Base-by-base conservation (phyloP, 2,329 filamentous ascomycete species). In the Alternaria alternata region DNA sequence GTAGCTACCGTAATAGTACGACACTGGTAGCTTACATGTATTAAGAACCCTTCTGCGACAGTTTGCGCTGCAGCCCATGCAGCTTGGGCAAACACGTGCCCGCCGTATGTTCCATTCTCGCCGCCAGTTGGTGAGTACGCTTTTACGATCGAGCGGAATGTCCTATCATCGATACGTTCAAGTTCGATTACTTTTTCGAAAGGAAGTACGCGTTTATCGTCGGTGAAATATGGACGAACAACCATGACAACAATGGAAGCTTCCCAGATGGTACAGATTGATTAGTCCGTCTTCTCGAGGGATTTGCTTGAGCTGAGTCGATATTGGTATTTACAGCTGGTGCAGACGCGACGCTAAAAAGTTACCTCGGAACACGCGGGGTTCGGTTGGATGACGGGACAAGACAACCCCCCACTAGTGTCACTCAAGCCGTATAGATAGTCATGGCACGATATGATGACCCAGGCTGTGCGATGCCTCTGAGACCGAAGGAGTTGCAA, bases 11-110 rank as follows among this genome's bases (percentile, higher is more conserved):
- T 43, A 7, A 3, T 7, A 34, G 20, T 16, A 30, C 16, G 34
- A 14, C 18, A 14, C 32, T 12, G 5, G 32, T 6, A 36, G 32
- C 32, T 70, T 75, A 86, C 84, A 74, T 86, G 84, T 22, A 87
- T 75, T 28, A 86, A 69, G 51, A 85, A 82, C 2, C 83, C 85
- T 28, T 78, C 73, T 6, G 67, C 69, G 12, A 87, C 82, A 2
- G 85, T 87, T 61, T 86, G 82, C 8, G 82, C 82, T 8, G 85
- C 85, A 16, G 85, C 85, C 78, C 83, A 87, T 16, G 83, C 84
- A 32, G 85, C 82, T 71, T 87, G 85, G n/a, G 83, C 82, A 64
- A 83, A 87, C 5, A 86, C 84, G 75, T 87, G 84, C 1, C 85
- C 85, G 12, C 85, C 85, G 71, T 85, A 87, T 0, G 84, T 81